Evolutionary conservation across 163 green algal species (phyloP), one percentile per base, ranked within the genome.

Genomic region (Chlamydomonas reinhardtii): DNA sequence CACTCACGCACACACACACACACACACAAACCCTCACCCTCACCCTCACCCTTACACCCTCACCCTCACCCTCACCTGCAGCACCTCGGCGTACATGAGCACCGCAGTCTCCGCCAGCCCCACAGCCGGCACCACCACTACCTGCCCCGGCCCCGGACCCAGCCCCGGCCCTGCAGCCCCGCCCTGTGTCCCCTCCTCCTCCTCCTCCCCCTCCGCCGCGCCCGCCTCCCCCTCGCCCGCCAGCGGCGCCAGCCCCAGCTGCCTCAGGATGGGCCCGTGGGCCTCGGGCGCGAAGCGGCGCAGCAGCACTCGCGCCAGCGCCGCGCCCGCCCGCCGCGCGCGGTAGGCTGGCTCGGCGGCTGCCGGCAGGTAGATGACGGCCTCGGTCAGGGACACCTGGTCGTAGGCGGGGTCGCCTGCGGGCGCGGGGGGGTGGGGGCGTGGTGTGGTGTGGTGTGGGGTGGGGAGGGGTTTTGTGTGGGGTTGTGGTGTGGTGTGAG

Each of bases 281-380:
- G 48, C 48, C 48, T 12, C 48, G 6, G 25, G 37, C 0, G 68
- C 29, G 34, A 72, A 85, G 32, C 68, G 48, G 34, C 68, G 29
- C n/a, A 85, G 77, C 68, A 85, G 68, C 43, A 78, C 37, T 0
- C 79, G 69, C 4, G 54, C 61, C 24, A 78, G 2, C 31, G 5
- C 24, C 66, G 79, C 68, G 24, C 68, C 79, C 16, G 68, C 52
- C 56, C 79, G 68, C 32, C 79, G 79, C 6, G 68, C 69, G 19
- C 79, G 34, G 66, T 85, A 85, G 39, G 68, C 72, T 22, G 68
- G 79, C 68, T 85, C 79, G 16, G 72, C 65, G 43, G 34, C 17
- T 5, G 29, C 71, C 11, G 68, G 52, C 32, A 85, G 27, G 66
- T 72, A 61, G 48, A 61, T 32, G 5, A 85, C 11, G 52, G 24